A percentile compares a stretch with the other conserved stretches of the same genome.
Evolutionary conservation across 345 rosid genomes (phyloP).

Genomic region (Murraya paniculata): DNA sequence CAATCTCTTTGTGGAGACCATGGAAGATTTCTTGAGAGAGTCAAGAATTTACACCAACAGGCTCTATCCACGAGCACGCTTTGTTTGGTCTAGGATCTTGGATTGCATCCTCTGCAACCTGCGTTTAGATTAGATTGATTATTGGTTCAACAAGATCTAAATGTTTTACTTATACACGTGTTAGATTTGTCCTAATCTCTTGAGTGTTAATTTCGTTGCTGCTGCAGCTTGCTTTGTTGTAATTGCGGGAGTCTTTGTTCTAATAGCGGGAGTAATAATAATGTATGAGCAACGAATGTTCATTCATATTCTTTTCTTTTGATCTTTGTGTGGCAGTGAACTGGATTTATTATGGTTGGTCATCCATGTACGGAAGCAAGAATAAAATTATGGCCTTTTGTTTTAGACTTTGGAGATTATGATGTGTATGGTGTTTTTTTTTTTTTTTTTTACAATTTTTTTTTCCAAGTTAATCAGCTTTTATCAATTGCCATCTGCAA

Average conservation of each 20-base stretch:
- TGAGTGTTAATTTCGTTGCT: neutral
- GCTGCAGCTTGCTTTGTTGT: neutral
- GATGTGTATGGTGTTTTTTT: neutral
- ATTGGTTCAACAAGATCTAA: neutral
- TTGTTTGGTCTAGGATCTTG: conserved; percentile 64
- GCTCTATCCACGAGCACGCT: conserved; percentile 62
- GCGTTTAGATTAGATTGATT: conserved; percentile 25
- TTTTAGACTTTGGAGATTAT: neutral
- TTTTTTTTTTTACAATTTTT: no score
- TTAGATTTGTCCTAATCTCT: neutral
- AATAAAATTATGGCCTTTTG: neutral
- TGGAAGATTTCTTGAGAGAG: conserved; percentile 63
- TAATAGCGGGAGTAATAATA: neutral
- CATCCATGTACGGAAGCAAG: neutral
- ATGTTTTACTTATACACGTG: no score
- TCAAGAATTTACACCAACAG: conserved; percentile 53
- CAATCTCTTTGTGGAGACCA: conserved; percentile 63
- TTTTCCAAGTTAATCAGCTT: neutral
- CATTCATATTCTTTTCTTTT: neutral
- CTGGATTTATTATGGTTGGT: neutral
- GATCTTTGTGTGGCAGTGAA: neutral
- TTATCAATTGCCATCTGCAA: neutral
- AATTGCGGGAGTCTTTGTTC: neutral
- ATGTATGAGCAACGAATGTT: neutral
- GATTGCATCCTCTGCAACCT: conserved; percentile 60